phyloP scores from a whole-genome alignment of 805 yeast genomes.

The Yarrowia porcina region DNA sequence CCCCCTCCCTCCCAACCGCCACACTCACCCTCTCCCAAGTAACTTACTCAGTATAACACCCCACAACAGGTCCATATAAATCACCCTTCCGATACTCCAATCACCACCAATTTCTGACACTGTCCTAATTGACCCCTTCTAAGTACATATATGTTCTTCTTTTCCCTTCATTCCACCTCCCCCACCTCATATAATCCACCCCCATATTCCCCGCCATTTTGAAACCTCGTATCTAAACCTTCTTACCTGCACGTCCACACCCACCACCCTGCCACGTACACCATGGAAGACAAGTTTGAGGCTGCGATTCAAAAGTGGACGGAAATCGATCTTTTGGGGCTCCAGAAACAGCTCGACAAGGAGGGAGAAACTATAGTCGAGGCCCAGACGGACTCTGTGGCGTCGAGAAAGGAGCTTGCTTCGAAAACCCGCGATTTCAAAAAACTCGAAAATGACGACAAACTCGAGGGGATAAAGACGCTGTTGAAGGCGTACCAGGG shows the following conservation, averaged over 20 bases:
- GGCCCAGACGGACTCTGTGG: conserved; percentile 62
- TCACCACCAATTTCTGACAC: not conserved
- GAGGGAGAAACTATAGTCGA: conserved; percentile 71
- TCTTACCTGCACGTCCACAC: not conserved
- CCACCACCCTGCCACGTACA: conserved; percentile 20
- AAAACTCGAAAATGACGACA: conserved; percentile 59
- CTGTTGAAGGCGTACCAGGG: conserved; percentile 75
- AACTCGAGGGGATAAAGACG: conserved; percentile 61
- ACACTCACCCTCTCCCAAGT: too few species aligned
- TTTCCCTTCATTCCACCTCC: not conserved
- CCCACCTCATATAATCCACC: not conserved
- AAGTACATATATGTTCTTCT: too few species aligned
- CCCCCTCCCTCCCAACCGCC: too few species aligned
- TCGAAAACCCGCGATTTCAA: conserved; percentile 81
- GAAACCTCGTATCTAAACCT: not conserved
- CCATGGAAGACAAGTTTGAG: conserved; percentile 39
- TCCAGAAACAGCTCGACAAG: conserved; percentile 71
- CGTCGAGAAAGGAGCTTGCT: conserved; percentile 73
- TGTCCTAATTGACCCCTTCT: not conserved
- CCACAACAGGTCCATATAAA: too few species aligned
- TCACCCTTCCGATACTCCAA: not conserved
- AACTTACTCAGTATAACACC: too few species aligned
- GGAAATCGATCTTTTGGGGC: conserved; percentile 60
- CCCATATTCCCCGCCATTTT: not conserved
- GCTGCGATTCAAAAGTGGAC: conserved; percentile 73